phyloP scores from a whole-genome alignment of 805 yeast species.

The Kodamaea lidongshanica region DNA sequence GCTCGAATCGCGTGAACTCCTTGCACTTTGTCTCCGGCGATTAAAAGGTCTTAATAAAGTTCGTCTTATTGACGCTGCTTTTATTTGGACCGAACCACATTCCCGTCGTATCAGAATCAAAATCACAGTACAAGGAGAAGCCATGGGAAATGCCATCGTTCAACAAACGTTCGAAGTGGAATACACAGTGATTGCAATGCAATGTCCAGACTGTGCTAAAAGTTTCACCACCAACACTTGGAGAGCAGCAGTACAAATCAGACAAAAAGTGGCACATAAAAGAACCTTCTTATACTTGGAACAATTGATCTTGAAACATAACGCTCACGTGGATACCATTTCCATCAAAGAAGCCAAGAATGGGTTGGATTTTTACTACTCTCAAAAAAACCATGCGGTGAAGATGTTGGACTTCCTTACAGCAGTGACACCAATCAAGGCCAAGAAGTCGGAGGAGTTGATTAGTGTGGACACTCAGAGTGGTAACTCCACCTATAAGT shows the following conservation, averaged over 20 bases:
- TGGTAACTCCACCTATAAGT: conserved; percentile 81
- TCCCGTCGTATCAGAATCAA: conserved; percentile 90
- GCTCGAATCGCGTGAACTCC: conserved; percentile 84
- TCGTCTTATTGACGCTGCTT: conserved; percentile 85
- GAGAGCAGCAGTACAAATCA: conserved; percentile 95
- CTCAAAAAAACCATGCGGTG: conserved; percentile 83
- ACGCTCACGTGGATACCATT: conserved; percentile 90
- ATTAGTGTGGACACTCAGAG: conserved; percentile 90
- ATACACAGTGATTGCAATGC: conserved; percentile 88
- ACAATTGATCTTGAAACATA: conserved; percentile 87
- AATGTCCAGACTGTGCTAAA: conserved; percentile 98
- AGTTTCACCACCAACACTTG: conserved; percentile 95
- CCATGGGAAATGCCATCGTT: conserved; percentile 81
- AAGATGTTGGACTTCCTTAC: conserved; percentile 88
- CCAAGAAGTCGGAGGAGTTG: conserved; percentile 83
- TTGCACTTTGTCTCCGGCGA: conserved; percentile 84
- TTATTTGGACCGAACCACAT: conserved; percentile 99
- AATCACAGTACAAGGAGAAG: conserved; percentile 94
- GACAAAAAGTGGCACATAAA: conserved; percentile 96
- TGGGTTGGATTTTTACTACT: conserved; percentile 90
- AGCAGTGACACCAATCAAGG: conserved; percentile 78
- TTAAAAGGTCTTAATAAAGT: conserved; percentile 83
- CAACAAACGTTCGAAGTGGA: conserved; percentile 95
- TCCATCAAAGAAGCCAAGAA: conserved; percentile 89
- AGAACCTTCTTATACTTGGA: conserved; percentile 94